phyloP scores from a whole-genome alignment of 2,329 filamentous ascomycete genomes.

The Alternaria sp. region DNA sequence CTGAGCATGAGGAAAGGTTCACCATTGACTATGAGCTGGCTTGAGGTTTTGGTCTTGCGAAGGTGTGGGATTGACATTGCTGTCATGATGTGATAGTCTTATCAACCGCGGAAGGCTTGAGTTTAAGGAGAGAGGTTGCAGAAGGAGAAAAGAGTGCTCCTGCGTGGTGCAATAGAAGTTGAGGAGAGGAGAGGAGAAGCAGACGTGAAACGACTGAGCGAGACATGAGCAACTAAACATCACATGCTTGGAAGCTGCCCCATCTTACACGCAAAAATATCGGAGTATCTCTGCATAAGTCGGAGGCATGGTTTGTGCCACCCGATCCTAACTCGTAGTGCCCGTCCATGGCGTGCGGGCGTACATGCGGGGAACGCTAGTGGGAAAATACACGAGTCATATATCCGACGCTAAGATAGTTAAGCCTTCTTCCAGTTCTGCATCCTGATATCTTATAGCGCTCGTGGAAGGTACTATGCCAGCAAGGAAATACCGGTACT shows the following conservation, averaged over 20 bases:
- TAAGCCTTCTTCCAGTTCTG: background rate
- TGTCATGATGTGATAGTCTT: background rate
- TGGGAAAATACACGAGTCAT: background rate
- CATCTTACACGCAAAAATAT: background rate
- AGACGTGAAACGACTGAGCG: background rate
- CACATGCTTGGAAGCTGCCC: background rate
- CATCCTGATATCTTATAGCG: background rate
- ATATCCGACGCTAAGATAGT: background rate
- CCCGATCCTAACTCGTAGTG: background rate
- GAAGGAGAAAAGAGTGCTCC: background rate
- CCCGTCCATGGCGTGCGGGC: background rate
- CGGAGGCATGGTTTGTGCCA: background rate
- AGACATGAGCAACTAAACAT: background rate
- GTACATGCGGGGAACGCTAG: background rate
- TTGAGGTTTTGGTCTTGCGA: conserved; percentile 17
- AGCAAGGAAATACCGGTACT: too few relatives aligned
- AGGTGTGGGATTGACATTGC: conserved; percentile 16
- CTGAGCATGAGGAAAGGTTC: conserved; percentile 12
- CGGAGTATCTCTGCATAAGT: background rate
- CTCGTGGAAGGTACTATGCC: too few relatives aligned
- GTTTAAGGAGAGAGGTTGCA: background rate
- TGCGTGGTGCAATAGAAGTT: background rate
- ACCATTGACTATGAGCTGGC: conserved; percentile 6
- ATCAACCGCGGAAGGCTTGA: background rate
- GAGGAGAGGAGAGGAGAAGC: background rate